Evolutionary conservation across 306 rosid genomes (phyloP).

Genomic region (Fragaria iinumae): DNA sequence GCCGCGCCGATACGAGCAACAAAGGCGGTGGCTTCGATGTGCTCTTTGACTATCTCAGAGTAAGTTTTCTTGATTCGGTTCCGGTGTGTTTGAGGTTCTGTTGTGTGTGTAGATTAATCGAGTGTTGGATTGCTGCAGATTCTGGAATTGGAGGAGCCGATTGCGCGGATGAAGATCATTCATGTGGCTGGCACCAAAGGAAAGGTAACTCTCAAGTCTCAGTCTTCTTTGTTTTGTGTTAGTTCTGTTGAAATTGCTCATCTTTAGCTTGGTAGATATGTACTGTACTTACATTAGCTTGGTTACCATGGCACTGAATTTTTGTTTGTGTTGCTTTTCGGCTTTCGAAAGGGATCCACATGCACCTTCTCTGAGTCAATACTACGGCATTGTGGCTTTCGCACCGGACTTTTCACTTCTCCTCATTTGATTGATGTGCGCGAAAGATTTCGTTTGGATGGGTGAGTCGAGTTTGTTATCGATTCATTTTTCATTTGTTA

Average conservation of each 20-base stretch:
- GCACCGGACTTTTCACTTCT: constrained; percentile 90
- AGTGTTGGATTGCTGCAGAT: constrained; percentile 39
- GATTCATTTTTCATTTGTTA: too few relatives aligned
- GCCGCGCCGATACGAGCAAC: constrained; percentile 72
- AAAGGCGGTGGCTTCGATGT: constrained; percentile 68
- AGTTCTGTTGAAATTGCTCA: neutral
- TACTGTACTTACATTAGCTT: neutral
- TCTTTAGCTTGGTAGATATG: too few relatives aligned
- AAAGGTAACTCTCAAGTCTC: constrained; percentile 49
- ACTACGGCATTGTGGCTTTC: constrained; percentile 82
- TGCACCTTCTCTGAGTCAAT: constrained; percentile 91
- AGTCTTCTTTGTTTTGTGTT: neutral
- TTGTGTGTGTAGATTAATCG: neutral
- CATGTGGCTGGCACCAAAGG: constrained; percentile 99
- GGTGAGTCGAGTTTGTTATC: constrained; percentile 52
- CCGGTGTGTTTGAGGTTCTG: constrained; percentile 11
- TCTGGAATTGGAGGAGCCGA: constrained; percentile 81
- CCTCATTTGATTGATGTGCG: constrained; percentile 95
- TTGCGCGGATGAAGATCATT: constrained; percentile 76
- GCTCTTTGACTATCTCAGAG: constrained; percentile 68
- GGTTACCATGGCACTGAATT: constrained; percentile 7
- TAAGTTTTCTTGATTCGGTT: constrained; percentile 8
- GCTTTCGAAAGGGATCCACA: constrained; percentile 75
- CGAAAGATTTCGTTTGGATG: constrained; percentile 88
- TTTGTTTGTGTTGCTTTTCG: constrained; percentile 5